Conservation (phyloP, 306 rosid genomes). For the Gynostemma pentaphyllum region DNA sequence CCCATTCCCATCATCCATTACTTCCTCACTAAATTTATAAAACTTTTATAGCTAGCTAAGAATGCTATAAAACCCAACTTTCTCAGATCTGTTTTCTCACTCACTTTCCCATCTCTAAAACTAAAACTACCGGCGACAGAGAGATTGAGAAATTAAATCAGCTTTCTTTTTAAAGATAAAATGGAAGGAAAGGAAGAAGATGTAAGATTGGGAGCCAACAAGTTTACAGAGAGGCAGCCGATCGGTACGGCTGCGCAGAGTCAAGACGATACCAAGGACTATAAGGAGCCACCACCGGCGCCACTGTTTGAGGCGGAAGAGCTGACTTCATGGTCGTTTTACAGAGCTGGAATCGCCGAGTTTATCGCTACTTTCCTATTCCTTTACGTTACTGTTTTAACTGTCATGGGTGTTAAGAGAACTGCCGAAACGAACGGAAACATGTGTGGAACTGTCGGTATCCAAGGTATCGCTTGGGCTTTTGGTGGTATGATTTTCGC, state of each 20-base stretch:
- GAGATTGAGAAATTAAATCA: not conserved
- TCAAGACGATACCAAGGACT: constrained; percentile 62
- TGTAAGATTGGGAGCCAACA: constrained; percentile 78
- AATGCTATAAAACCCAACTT: not conserved
- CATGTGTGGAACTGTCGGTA: constrained; percentile 50
- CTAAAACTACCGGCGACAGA: too few relatives aligned
- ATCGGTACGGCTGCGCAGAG: constrained; percentile 58
- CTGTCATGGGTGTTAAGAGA: constrained; percentile 37
- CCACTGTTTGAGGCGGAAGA: constrained; percentile 68
- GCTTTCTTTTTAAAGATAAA: not conserved
- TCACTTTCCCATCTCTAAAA: too few relatives aligned
- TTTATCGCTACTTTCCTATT: constrained; percentile 45
- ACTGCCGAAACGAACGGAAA: not conserved
- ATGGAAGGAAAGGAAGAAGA: constrained; percentile 91
- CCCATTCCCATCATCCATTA: too few relatives aligned
- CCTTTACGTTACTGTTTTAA: constrained; percentile 38
- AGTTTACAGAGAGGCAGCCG: constrained; percentile 76
- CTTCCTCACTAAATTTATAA: not conserved
- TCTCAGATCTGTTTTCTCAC: not conserved
- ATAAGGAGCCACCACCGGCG: constrained; percentile 53
- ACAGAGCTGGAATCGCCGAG: constrained; percentile 50
- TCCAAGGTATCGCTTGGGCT: constrained; percentile 71
- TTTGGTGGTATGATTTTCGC: constrained; percentile 95
- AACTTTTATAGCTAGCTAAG: not conserved
- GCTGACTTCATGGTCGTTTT: constrained; percentile 71